phyloP scores from a whole-genome alignment of 2,329 filamentous ascomycete genomes.

The Paracamarosporium sp. region DNA sequence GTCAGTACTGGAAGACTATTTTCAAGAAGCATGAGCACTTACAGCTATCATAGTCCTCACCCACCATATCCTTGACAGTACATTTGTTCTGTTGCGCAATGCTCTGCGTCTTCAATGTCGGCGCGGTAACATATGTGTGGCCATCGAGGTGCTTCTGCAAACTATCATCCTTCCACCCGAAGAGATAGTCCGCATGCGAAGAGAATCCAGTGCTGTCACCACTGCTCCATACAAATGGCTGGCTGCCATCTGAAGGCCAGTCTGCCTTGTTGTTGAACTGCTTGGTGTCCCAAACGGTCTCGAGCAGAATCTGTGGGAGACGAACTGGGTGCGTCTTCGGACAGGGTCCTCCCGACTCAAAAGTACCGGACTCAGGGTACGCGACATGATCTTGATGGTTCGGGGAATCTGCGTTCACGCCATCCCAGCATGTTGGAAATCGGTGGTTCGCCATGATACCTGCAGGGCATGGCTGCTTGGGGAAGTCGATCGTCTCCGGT shows the following conservation, averaged over 20 bases:
- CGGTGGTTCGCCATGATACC: constrained; percentile 43
- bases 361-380: constrained; percentile 44
- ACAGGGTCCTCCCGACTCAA: constrained; percentile 37
- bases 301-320: constrained; percentile 39
- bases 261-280: constrained; percentile 40
- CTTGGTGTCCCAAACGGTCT: constrained; percentile 43
- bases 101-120: constrained; percentile 39
- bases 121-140: constrained; percentile 36
- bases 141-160: constrained; percentile 38
- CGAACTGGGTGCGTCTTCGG: constrained; percentile 35
- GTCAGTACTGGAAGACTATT: background rate
- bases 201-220: constrained; percentile 35
- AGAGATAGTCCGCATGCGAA: constrained; percentile 41
- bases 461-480: constrained; percentile 48
- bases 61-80: constrained; percentile 38
- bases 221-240: constrained; percentile 41
- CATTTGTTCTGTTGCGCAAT: constrained; percentile 44
- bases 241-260: constrained; percentile 38
- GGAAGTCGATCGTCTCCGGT: constrained; percentile 45
- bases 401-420: constrained; percentile 56
- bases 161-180: constrained; percentile 40
- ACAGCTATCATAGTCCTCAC: constrained; percentile 39
- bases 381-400: constrained; percentile 63
- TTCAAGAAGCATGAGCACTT: constrained; percentile 15
- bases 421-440: constrained; percentile 53